A percentile compares a stretch with the other conserved stretches of the same genome.
phyloP scores from a whole-genome alignment of 176 grass and related monocot species.

The Raddia guianensis region DNA sequence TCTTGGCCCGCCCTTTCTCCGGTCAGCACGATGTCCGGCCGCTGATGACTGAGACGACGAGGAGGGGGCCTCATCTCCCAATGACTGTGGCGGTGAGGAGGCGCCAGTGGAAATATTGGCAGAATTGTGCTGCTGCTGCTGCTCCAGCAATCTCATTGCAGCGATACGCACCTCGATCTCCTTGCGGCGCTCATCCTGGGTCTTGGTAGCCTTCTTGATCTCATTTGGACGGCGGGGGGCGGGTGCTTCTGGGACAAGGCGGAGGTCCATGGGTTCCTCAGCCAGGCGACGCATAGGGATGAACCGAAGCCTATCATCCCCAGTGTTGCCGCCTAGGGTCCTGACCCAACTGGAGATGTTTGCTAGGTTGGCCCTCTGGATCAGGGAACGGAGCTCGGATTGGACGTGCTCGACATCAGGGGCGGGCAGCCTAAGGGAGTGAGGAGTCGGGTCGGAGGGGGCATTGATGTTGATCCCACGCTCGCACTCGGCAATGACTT shows the following conservation, averaged over 20 bases:
- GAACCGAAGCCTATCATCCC: conserved; percentile 73
- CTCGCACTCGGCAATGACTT: conserved; percentile 70
- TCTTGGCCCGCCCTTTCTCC: conserved; percentile 58
- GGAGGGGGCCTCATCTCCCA: conserved; percentile 62
- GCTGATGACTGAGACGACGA: conserved; percentile 48
- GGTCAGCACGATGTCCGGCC: conserved; percentile 47
- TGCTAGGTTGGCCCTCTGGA: conserved; percentile 82
- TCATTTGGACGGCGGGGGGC: conserved; percentile 72
- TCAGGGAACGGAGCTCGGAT: conserved; percentile 64
- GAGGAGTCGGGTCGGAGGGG: conserved; percentile 59
- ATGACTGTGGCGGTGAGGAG: conserved; percentile 16
- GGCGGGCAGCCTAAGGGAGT: conserved; percentile 63
- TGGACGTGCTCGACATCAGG: conserved; percentile 57
- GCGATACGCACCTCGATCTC: conserved; percentile 91
- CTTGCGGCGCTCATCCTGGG: conserved; percentile 79
- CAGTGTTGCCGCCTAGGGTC: conserved; percentile 51
- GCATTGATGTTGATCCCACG: conserved; percentile 60
- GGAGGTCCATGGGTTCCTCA: conserved; percentile 70
- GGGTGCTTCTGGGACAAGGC: conserved; percentile 49
- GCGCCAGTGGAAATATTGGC: neutral
- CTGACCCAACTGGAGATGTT: conserved; percentile 92
- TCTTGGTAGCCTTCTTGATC: conserved; percentile 94
- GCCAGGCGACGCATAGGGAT: conserved; percentile 62
- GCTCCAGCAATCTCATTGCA: conserved; percentile 67
- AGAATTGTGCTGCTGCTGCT: conserved; percentile 53